Evolutionary conservation across 192 early-diverging fungal genomes (phyloP).

Genomic region (Diversispora eburnea): DNA sequence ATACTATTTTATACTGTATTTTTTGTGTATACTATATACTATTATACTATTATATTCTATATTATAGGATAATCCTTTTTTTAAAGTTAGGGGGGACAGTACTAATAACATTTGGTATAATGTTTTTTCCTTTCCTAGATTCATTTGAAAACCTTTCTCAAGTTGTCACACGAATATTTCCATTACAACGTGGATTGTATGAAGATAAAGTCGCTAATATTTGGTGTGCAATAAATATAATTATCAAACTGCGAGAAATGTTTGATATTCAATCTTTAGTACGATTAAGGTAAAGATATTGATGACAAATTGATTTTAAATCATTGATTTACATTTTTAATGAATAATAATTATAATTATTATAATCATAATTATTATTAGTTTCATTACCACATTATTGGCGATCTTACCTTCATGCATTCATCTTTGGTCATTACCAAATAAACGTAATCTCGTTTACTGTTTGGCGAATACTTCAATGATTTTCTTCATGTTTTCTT

Average conservation of each 20-base stretch:
- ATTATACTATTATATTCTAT: neutral
- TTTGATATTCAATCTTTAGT: conserved; percentile 59
- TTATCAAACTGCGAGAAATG: conserved; percentile 74
- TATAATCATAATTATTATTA: conserved; percentile 30
- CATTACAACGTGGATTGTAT: conserved; percentile 88
- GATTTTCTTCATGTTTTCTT: conserved; percentile 94
- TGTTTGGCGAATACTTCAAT: conserved; percentile 72
- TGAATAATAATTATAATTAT: too few relatives aligned
- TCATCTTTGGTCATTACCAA: conserved; percentile 60
- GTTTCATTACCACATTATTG: conserved; percentile 59
- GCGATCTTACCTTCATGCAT: conserved; percentile 71
- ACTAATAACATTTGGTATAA: conserved; percentile 59
- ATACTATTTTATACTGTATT: too few relatives aligned
- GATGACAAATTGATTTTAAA: neutral
- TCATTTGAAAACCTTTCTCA: conserved; percentile 64
- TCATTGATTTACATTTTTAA: neutral
- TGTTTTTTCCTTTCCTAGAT: conserved; percentile 69
- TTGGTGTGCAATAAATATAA: conserved; percentile 90
- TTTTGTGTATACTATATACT: too few relatives aligned
- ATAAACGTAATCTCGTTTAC: conserved; percentile 59
- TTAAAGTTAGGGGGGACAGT: conserved; percentile 72
- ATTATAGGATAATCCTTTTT: conserved; percentile 50
- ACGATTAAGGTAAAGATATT: conserved; percentile 58
- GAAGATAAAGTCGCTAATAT: conserved; percentile 99
- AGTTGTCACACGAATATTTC: conserved; percentile 83